Conservation (phyloP, 73 alveolate genomes). For the Paramecium tetraurelia region DNA sequence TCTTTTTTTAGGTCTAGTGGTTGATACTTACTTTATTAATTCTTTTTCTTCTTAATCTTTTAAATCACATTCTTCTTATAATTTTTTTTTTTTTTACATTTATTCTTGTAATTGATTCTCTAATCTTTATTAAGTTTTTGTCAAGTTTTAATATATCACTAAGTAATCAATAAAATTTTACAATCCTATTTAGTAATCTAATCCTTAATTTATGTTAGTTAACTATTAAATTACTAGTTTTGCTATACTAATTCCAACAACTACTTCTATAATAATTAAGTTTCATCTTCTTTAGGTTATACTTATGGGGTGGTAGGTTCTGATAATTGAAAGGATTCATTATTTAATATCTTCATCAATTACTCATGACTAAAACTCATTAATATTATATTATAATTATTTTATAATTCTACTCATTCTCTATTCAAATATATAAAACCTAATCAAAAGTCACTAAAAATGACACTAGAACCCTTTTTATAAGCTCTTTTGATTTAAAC, state of each 20-base stretch:
- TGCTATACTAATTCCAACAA: background rate
- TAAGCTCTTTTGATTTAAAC: background rate
- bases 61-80: background rate
- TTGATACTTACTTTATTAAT: background rate
- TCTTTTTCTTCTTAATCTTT: background rate
- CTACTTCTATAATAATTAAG: background rate
- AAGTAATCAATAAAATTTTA: background rate
- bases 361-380: conserved; percentile 18
- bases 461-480: background rate
- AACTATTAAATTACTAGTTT: background rate
- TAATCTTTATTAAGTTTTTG: background rate
- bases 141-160: background rate
- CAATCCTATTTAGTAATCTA: background rate
- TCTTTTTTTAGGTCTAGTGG: background rate
- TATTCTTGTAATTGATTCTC: background rate
- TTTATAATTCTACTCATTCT: background rate
- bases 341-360: background rate
- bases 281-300: background rate
- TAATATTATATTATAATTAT: background rate
- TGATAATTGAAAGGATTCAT: background rate
- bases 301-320: background rate
- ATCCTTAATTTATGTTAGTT: background rate
- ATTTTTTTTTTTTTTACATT: background rate
- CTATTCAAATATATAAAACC: background rate
- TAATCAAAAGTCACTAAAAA: background rate